Evolutionary conservation across 1,284 basidiomycete genomes (phyloP), one percentile per base, ranked within the genome.

Genomic region (Puccinia novopanici): DNA sequence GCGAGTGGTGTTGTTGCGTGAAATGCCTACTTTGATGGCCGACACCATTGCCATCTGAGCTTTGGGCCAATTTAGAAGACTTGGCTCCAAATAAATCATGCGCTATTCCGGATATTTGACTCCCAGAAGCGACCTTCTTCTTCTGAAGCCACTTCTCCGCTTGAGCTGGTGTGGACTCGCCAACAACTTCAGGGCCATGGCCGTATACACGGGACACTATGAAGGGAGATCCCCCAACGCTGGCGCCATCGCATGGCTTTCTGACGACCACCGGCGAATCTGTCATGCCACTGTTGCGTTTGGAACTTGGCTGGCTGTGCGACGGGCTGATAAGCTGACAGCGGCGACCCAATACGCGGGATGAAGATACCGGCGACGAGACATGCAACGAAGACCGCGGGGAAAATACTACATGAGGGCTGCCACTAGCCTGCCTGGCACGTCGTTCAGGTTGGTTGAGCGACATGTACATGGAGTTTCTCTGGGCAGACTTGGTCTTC

Each of bases 31-130:
- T 55, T 59, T 54, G 54, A 45, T 30, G 55, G 3, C 30, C 24
- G 24, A 37, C 40, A 40, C 19, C 40, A 45, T 37, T 22, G 17
- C 24, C 40, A n/a, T 22, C 37, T 45, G 40, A 59, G 34, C 37
- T 55, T 15, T 42, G 48, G 13, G 48, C 34, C 6, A 48, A 22
- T 71, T 54, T 74, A 17, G 54, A 59, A 19, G 72, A 74, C 55
- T 74, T 74, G 19, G 54, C 76, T 61, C 76, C 76, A 59, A 79
- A 79, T n/a, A 79, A 59, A 42, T 79, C 76, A 27, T 72, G 76
- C 30, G 76, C 76, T 37, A 78, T 34, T 65, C 65, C 76, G 54
- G 76, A 37, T 13, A 57, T 17, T 55, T 79, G 65, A 27, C 22
- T 45, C 5, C 22, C 75, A 54, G 59, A 34, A 48, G 48, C 37